Evolutionary conservation across 2,329 filamentous ascomycete genomes (phyloP).

Genomic region (Balansia obtecta): DNA sequence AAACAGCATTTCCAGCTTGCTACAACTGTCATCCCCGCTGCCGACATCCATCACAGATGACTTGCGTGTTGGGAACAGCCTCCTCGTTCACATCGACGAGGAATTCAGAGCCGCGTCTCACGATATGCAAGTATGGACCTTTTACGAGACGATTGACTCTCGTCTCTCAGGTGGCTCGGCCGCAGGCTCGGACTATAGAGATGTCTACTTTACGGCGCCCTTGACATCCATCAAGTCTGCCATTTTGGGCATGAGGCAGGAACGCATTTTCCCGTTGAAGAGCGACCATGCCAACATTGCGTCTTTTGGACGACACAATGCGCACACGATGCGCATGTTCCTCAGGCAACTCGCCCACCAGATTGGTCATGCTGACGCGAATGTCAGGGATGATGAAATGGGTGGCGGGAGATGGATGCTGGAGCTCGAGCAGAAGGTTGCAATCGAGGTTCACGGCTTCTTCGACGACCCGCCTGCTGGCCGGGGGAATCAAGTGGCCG

Average conservation of each 20-base stretch:
- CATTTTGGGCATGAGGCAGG: constrained; percentile 36
- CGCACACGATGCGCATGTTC: constrained; percentile 32
- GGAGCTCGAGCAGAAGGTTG: constrained; percentile 38
- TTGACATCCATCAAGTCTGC: constrained; percentile 45
- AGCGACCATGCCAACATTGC: constrained; percentile 43
- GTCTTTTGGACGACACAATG: constrained; percentile 38
- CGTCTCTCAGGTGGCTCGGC: constrained; percentile 28
- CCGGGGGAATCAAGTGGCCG: not conserved
- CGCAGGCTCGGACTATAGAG: constrained; percentile 13
- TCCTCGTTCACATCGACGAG: constrained; percentile 37
- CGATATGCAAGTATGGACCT: constrained; percentile 49
- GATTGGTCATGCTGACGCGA: constrained; percentile 22
- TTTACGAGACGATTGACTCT: constrained; percentile 51
- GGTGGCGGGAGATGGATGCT: constrained; percentile 29
- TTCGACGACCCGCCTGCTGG: constrained; percentile 34
- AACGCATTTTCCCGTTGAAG: constrained; percentile 39
- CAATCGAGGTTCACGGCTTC: constrained; percentile 45
- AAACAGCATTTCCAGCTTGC: constrained; percentile 37
- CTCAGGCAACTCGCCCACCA: constrained; percentile 21
- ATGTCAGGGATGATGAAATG: constrained; percentile 11
- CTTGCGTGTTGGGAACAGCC: constrained; percentile 36
- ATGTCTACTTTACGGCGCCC: constrained; percentile 46
- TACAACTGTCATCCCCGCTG: constrained; percentile 38
- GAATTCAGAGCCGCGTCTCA: constrained; percentile 43
- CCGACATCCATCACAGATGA: constrained; percentile 37